Conservation (phyloP, 1,139 yeast genomes). For the Kazachstania sp. region DNA sequence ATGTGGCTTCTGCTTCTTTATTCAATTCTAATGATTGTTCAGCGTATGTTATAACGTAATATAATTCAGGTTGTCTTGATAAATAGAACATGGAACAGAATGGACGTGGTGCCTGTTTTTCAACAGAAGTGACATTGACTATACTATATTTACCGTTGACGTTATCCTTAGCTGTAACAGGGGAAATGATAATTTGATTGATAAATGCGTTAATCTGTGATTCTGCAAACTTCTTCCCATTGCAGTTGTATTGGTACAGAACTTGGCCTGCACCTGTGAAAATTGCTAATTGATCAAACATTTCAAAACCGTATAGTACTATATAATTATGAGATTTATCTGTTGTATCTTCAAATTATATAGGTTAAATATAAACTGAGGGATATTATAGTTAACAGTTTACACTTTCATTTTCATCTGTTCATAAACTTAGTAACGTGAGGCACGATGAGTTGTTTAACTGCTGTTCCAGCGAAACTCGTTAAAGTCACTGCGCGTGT, state of each 20-base stretch:
- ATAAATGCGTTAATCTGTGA: constrained; percentile 45
- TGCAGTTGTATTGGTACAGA: constrained; percentile 40
- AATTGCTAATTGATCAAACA: constrained; percentile 50
- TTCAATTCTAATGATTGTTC: constrained; percentile 29
- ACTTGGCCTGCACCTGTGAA: constrained; percentile 54
- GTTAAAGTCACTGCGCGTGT: too few species aligned
- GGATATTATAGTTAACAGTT: too few species aligned
- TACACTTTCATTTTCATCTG: too few species aligned
- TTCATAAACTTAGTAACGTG: too few species aligned
- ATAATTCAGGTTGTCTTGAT: constrained; percentile 26
- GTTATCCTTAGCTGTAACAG: constrained; percentile 22
- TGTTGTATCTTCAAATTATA: neutral
- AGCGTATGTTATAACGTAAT: constrained; percentile 28
- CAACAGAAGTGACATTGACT: constrained; percentile 24
- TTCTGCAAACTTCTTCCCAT: constrained; percentile 42
- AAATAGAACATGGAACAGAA: constrained; percentile 28
- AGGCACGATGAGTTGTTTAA: too few species aligned
- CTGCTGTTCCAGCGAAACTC: too few species aligned
- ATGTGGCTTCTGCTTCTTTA: constrained; percentile 29
- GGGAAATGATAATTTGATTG: constrained; percentile 26
- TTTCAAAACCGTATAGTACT: constrained; percentile 12
- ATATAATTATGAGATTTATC: neutral
- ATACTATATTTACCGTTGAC: constrained; percentile 31
- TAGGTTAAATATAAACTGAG: too few species aligned
- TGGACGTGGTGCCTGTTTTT: constrained; percentile 25